A percentile compares a stretch with the other conserved stretches of the same genome.
Evolutionary conservation across 2,329 filamentous ascomycete species (phyloP).

Genomic region (Talaromyces sp.): DNA sequence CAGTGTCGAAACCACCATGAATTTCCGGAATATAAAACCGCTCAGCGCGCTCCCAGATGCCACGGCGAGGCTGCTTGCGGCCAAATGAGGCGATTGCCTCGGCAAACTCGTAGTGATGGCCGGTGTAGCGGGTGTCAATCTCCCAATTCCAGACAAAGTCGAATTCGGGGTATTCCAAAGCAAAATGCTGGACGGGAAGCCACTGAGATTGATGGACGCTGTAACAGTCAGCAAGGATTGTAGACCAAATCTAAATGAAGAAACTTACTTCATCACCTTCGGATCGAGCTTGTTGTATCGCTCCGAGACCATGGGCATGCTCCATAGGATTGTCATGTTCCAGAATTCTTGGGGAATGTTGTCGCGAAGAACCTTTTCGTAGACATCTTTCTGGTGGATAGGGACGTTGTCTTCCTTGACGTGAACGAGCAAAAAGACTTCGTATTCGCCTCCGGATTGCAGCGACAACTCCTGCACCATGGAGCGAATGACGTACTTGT

Average conservation of each 20-base stretch:
- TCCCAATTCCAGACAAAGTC: conserved; percentile 67
- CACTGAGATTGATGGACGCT: conserved; percentile 13
- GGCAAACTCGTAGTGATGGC: conserved; percentile 66
- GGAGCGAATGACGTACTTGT: conserved; percentile 74
- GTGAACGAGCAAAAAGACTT: conserved; percentile 71
- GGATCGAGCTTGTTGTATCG: conserved; percentile 14
- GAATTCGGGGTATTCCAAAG: conserved; percentile 59
- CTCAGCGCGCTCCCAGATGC: conserved; percentile 54
- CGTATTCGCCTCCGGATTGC: conserved; percentile 69
- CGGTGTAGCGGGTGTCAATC: conserved; percentile 61
- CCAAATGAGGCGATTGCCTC: conserved; percentile 56
- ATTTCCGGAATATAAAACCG: conserved; percentile 51
- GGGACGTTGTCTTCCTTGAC: conserved; percentile 68
- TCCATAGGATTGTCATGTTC: conserved; percentile 31
- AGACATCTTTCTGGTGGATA: conserved; percentile 22
- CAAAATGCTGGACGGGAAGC: conserved; percentile 56
- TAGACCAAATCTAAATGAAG: not conserved
- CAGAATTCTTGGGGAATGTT: conserved; percentile 25
- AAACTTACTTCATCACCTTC: conserved; percentile 8
- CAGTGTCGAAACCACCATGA: conserved; percentile 43
- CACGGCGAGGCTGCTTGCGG: conserved; percentile 50
- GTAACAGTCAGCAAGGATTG: not conserved
- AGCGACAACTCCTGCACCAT: conserved; percentile 75
- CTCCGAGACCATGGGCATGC: conserved; percentile 13
- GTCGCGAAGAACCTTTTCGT: conserved; percentile 9